Percentiles rank a stretch among this genome's conserved stretches.
These are phyloP conservation scores for Chlorella sp. DNA, from an alignment of 139 green algal species.

Conservation along the genomic window DNA sequence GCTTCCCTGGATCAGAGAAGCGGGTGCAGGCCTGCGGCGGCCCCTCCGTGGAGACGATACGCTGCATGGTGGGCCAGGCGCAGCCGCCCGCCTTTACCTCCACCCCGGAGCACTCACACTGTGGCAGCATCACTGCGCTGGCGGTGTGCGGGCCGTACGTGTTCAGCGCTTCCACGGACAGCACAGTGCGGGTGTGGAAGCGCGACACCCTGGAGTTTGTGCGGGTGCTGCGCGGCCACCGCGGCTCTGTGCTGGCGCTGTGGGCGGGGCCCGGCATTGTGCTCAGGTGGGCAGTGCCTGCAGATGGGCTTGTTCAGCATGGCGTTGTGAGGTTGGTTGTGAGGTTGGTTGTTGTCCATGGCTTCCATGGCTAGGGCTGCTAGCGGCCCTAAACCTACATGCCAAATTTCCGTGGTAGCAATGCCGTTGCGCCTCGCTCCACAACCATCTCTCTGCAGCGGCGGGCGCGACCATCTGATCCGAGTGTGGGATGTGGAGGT, in stretches of 20 bases:
- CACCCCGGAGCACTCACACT: slow-evolving; percentile 54
- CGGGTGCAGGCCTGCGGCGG: slow-evolving; percentile 9
- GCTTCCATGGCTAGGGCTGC: too few species aligned
- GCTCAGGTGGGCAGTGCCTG: slow-evolving; percentile 57
- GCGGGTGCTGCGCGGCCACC: slow-evolving; percentile 70
- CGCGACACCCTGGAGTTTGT: slow-evolving; percentile 61
- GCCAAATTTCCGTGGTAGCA: too few species aligned
- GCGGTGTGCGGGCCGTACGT: slow-evolving; percentile 59
- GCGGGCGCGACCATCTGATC: slow-evolving; percentile 91
- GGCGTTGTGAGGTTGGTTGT: too few species aligned
- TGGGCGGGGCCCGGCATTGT: slow-evolving; percentile 67
- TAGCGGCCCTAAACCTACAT: too few species aligned
- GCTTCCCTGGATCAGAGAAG: too few species aligned
- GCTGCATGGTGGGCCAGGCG: slow-evolving; percentile 11
- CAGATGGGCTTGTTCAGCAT: background rate
- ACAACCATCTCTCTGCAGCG: slow-evolving; percentile 42
- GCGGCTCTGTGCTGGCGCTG: slow-evolving; percentile 88
- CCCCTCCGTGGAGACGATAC: slow-evolving; percentile 9
- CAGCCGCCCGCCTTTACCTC: slow-evolving; percentile 12
- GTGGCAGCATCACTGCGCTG: slow-evolving; percentile 72
- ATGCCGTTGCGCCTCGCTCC: background rate
- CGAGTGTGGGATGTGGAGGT: slow-evolving; percentile 56
- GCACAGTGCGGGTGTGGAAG: slow-evolving; percentile 80
- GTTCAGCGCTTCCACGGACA: slow-evolving; percentile 60
- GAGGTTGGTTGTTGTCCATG: too few species aligned